These are phyloP conservation scores for Acanthamoeba castellanii DNA, from an alignment of 208 protist species.

Conservation along the genomic window DNA sequence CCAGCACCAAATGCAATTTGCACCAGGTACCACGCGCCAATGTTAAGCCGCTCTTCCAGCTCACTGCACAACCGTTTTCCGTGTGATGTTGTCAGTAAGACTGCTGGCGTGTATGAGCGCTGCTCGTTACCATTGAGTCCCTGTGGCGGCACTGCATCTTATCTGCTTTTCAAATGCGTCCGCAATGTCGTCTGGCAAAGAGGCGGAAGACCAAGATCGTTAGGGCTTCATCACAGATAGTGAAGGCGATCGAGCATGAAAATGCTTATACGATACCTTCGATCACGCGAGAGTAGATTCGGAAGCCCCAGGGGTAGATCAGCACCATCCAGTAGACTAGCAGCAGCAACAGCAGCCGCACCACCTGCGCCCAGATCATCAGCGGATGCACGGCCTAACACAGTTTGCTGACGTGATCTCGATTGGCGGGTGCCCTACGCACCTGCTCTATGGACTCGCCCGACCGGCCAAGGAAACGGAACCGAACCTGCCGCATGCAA, in stretches of 20 bases:
- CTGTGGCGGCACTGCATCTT: conserved; percentile 17
- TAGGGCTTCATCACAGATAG: background rate
- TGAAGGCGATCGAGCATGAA: background rate
- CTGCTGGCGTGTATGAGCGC: background rate
- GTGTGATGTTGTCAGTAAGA: background rate
- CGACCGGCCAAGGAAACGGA: background rate
- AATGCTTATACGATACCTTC: background rate
- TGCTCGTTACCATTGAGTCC: background rate
- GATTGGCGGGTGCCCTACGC: background rate
- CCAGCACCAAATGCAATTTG: background rate
- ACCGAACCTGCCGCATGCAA: background rate
- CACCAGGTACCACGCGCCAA: conserved; percentile 23
- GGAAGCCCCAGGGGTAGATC: conserved; percentile 57
- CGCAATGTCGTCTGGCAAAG: background rate
- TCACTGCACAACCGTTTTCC: background rate
- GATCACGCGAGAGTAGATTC: conserved; percentile 17
- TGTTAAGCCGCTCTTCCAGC: conserved; percentile 35
- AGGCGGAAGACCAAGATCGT: background rate
- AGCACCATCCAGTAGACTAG: background rate
- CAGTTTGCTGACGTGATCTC: background rate
- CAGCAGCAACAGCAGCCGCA: conserved; percentile 40
- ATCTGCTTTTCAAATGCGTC: conserved; percentile 55
- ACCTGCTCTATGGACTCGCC: conserved; percentile 6
- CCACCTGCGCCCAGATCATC: background rate
- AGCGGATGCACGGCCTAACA: background rate